Percentiles rank a stretch among this genome's conserved stretches.
Evolutionary conservation across 805 yeast genomes (phyloP).

Genomic region (Yamadazyma insecticola): DNA sequence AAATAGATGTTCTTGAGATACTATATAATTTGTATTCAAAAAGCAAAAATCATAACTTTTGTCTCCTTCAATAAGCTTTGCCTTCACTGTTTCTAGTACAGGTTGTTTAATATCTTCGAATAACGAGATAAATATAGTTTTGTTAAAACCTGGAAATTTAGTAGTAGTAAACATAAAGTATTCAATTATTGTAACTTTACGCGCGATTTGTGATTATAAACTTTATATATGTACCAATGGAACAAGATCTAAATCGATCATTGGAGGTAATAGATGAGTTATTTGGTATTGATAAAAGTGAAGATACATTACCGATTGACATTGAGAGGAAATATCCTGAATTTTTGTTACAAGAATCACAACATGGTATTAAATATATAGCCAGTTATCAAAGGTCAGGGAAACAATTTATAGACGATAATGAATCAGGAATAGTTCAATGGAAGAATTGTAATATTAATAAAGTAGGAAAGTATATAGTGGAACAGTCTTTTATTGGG

Average conservation of each 20-base stretch:
- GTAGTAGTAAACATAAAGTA: no score
- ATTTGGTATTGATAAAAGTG: conserved; percentile 7
- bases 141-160: no score
- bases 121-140: conserved; percentile 34
- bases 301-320: not conserved
- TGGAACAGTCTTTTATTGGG: no score
- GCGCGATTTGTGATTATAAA: no score
- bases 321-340: no score
- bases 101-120: conserved; percentile 43
- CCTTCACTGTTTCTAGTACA: conserved; percentile 36
- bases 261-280: conserved; percentile 10
- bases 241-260: not conserved
- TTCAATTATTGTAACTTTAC: no score
- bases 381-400: conserved; percentile 29
- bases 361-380: conserved; percentile 26
- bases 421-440: conserved; percentile 18
- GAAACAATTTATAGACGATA: conserved; percentile 25
- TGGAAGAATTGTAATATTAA: conserved; percentile 29
- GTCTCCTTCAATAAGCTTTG: conserved; percentile 42
- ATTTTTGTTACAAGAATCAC: conserved; percentile 24
- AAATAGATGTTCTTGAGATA: conserved; percentile 58
- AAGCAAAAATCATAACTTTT: conserved; percentile 56
- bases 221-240: no score
- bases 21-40: conserved; percentile 53
- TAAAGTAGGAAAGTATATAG: conserved; percentile 1